These are phyloP conservation scores for Candida krabiensis DNA, from an alignment of 805 yeast species.

Conservation along the genomic window DNA sequence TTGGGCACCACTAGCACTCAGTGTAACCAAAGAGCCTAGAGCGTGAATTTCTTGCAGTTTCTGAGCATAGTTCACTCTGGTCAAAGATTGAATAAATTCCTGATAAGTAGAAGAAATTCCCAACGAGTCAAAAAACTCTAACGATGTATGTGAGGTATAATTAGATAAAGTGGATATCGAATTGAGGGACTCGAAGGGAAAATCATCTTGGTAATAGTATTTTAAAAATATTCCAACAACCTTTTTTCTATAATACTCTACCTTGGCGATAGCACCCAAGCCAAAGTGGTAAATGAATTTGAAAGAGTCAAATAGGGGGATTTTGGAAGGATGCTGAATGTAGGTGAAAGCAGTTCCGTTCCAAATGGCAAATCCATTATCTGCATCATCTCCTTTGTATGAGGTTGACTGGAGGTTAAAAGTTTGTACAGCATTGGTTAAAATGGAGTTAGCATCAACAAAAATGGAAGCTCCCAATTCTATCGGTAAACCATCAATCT, in stretches of 20 bases:
- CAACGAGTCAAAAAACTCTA: slow-evolving; percentile 23
- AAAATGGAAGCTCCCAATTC: slow-evolving; percentile 51
- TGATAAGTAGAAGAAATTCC: slow-evolving; percentile 28
- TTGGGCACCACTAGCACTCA: slow-evolving; percentile 37
- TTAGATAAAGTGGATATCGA: slow-evolving; percentile 20
- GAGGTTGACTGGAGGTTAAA: slow-evolving; percentile 31
- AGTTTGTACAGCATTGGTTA: slow-evolving; percentile 36
- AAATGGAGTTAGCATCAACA: slow-evolving; percentile 39
- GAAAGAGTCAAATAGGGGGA: slow-evolving; percentile 6
- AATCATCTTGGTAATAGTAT: slow-evolving; percentile 29
- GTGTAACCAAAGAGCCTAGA: slow-evolving; percentile 39
- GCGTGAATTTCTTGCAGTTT: slow-evolving; percentile 43
- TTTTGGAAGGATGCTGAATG: slow-evolving; percentile 4
- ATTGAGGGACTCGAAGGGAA: slow-evolving; percentile 38
- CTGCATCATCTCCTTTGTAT: slow-evolving; percentile 14
- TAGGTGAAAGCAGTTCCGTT: slow-evolving; percentile 33
- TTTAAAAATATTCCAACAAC: slow-evolving; percentile 31
- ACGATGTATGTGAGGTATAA: slow-evolving; percentile 26
- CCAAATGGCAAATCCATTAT: slow-evolving; percentile 35
- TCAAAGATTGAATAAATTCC: slow-evolving; percentile 37
- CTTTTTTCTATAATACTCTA: slow-evolving; percentile 14
- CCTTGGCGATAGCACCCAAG: slow-evolving; percentile 23
- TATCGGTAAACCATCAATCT: slow-evolving; percentile 23
- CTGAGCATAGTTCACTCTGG: slow-evolving; percentile 46
- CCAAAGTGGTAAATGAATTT: slow-evolving; percentile 35